Evolutionary conservation across 2,329 filamentous ascomycete genomes (phyloP).

Genomic region (Sporothrix pallida): DNA sequence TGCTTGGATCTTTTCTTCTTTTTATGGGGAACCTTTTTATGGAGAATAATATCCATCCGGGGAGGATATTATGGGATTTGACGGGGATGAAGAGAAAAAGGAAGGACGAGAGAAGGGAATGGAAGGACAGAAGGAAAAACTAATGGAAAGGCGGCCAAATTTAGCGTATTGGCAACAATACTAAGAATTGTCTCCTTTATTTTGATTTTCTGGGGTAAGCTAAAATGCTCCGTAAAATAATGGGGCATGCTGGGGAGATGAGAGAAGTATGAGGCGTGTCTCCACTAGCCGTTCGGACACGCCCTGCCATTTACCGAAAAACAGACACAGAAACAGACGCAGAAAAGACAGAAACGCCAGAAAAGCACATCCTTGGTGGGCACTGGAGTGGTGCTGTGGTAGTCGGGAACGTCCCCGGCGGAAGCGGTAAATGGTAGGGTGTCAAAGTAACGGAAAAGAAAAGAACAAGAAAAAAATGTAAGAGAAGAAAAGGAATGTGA

Average conservation of each 20-base stretch:
- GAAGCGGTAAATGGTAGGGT: conserved; percentile 1
- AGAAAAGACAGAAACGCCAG: background rate
- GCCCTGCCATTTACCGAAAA: conserved; percentile 13
- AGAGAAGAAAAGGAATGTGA: background rate
- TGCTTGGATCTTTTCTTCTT: background rate
- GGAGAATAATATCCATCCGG: background rate
- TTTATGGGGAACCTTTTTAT: background rate
- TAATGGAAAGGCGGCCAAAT: too few species aligned
- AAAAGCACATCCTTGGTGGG: background rate
- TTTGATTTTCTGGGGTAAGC: conserved; percentile 32
- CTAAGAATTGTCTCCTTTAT: conserved; percentile 25
- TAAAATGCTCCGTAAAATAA: conserved; percentile 19
- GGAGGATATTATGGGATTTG: background rate
- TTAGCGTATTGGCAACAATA: background rate
- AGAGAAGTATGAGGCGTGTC: background rate
- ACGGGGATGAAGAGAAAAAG: conserved; percentile 8
- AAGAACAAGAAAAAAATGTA: background rate
- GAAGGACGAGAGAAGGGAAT: conserved; percentile 20
- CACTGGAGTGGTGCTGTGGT: conserved; percentile 19
- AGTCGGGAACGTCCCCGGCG: conserved; percentile 30
- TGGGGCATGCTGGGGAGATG: conserved; percentile 5
- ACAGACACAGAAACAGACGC: background rate
- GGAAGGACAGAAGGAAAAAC: background rate
- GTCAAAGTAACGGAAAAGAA: background rate
- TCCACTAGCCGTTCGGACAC: conserved; percentile 1